Evolutionary conservation across 1,139 yeast genomes (phyloP).

Genomic region (Chernovozyma sophiae-reginae): DNA sequence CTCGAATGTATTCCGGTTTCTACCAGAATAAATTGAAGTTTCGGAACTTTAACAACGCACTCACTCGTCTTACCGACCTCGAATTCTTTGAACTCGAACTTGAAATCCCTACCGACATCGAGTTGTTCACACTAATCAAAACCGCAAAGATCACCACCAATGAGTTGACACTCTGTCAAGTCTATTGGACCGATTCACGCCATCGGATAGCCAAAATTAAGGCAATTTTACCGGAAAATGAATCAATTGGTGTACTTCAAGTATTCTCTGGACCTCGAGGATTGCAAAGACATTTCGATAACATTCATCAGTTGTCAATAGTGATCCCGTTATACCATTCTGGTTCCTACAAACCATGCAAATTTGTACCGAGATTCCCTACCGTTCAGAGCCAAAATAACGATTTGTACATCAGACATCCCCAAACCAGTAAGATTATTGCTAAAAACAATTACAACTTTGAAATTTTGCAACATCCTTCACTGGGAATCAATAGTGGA

Average conservation of each 20-base stretch:
- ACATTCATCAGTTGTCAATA: conserved; percentile 66
- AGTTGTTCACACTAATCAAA: conserved; percentile 51
- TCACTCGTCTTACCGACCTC: conserved; percentile 65
- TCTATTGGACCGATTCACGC: conserved; percentile 58
- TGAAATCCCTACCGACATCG: conserved; percentile 65
- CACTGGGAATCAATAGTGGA: conserved; percentile 43
- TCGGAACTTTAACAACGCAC: conserved; percentile 70
- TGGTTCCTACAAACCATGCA: conserved; percentile 54
- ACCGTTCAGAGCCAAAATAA: conserved; percentile 63
- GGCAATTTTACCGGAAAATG: conserved; percentile 70
- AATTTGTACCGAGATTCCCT: conserved; percentile 71
- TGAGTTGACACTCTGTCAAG: conserved; percentile 67
- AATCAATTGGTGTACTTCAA: conserved; percentile 67
- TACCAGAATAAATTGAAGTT: conserved; percentile 56
- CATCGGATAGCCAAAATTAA: conserved; percentile 72
- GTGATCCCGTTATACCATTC: conserved; percentile 75
- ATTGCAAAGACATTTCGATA: conserved; percentile 52
- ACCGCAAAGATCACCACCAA: conserved; percentile 50
- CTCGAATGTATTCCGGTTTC: conserved; percentile 81
- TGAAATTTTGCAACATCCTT: conserved; percentile 60
- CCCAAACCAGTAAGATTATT: conserved; percentile 66
- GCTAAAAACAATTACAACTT: conserved; percentile 61
- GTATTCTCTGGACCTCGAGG: conserved; percentile 73
- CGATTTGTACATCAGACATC: conserved; percentile 79
- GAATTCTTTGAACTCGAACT: conserved; percentile 80